These are phyloP conservation scores for Nakaseomyces kungkrabaensis DNA, from an alignment of 1,139 yeast species.

Conservation along the genomic window DNA sequence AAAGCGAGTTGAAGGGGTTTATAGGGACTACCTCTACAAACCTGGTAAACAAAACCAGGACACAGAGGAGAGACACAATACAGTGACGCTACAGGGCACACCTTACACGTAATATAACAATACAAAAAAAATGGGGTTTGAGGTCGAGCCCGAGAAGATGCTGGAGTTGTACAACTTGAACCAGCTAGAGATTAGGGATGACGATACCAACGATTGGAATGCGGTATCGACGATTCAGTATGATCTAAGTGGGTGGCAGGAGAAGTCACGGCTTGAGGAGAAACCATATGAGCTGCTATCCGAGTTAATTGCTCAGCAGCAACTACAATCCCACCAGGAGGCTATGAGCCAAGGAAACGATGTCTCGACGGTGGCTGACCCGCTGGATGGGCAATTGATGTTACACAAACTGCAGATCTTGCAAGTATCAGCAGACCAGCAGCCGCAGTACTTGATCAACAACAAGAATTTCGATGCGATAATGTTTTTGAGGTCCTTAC, in stretches of 20 bases:
- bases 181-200: conserved; percentile 31
- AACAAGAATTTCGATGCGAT: conserved; percentile 67
- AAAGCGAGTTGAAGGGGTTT: no score
- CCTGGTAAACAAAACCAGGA: no score
- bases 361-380: conserved; percentile 35
- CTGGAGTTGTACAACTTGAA: conserved; percentile 35
- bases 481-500: conserved; percentile 59
- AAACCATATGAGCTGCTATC: conserved; percentile 30
- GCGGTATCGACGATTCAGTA: conserved; percentile 33
- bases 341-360: not conserved
- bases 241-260: conserved; percentile 24
- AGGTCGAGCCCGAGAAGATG: conserved; percentile 27
- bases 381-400: conserved; percentile 43
- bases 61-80: no score
- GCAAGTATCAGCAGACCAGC: conserved; percentile 30
- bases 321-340: conserved; percentile 4
- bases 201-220: conserved; percentile 5
- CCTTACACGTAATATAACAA: not conserved
- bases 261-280: conserved; percentile 28
- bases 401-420: conserved; percentile 36
- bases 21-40: no score
- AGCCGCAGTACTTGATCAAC: conserved; percentile 52
- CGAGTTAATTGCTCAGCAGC: conserved; percentile 22
- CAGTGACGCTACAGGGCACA: no score
- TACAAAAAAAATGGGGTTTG: conserved; percentile 31